phyloP scores from a whole-genome alignment of 805 yeast genomes.

The Kockiozyma suomiensis region DNA sequence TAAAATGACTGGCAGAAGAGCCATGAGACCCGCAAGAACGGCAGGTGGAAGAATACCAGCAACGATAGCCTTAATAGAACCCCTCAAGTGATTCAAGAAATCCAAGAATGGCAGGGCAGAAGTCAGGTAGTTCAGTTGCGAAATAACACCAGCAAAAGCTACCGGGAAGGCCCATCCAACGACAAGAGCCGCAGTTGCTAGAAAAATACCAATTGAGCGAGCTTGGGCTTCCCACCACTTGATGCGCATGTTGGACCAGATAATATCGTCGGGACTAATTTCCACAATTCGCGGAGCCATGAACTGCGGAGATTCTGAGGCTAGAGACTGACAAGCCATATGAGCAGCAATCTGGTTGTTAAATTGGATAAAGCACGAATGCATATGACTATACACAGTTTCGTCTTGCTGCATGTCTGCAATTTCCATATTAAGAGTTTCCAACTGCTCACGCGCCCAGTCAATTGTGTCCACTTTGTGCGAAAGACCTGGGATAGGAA shows the following conservation, averaged over 20 bases:
- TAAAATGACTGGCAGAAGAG: constrained; percentile 81
- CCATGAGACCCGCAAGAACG: constrained; percentile 78
- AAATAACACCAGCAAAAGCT: constrained; percentile 71
- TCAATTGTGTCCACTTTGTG: constrained; percentile 82
- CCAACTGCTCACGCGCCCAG: constrained; percentile 67
- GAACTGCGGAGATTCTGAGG: constrained; percentile 49
- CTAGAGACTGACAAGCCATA: constrained; percentile 56
- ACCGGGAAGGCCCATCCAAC: constrained; percentile 81
- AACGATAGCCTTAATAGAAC: constrained; percentile 71
- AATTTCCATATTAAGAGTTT: constrained; percentile 68
- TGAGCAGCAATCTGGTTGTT: constrained; percentile 59
- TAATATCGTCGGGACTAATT: constrained; percentile 65
- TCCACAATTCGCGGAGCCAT: constrained; percentile 48
- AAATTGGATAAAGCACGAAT: constrained; percentile 75
- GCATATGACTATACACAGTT: constrained; percentile 60
- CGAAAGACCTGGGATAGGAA: constrained; percentile 56
- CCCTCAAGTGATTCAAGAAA: constrained; percentile 66
- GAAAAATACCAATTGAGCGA: constrained; percentile 51
- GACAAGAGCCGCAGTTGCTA: constrained; percentile 55
- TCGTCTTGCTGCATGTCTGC: constrained; percentile 62
- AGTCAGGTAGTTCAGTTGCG: constrained; percentile 75
- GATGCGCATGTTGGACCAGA: constrained; percentile 66
- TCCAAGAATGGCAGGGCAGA: constrained; percentile 69
- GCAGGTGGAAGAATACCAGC: constrained; percentile 88
- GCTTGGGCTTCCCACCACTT: constrained; percentile 44